These are phyloP conservation scores for Saccharomyces uvarum DNA, from an alignment of 1,139 yeast genomes.

Conservation along the genomic window DNA sequence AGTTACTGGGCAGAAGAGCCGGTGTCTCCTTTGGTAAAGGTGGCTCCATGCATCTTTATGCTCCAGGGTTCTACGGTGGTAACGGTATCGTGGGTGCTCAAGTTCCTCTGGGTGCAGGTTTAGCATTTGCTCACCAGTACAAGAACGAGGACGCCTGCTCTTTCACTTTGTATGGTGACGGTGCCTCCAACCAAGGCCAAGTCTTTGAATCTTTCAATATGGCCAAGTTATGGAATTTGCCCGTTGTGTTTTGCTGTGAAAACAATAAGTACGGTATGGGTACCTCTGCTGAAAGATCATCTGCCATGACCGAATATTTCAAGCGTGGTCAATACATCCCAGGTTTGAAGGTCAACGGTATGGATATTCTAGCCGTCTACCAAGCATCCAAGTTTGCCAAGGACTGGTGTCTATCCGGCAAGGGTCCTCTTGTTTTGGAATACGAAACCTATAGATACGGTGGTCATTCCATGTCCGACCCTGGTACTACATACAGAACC, in stretches of 20 bases:
- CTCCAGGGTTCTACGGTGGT: slow-evolving; percentile 94
- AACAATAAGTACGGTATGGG: slow-evolving; percentile 99
- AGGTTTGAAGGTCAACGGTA: slow-evolving; percentile 96
- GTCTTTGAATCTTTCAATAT: slow-evolving; percentile 94
- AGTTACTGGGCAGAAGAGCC: slow-evolving; percentile 90
- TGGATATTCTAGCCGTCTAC: slow-evolving; percentile 92
- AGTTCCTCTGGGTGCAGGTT: slow-evolving; percentile 95
- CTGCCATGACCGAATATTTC: slow-evolving; percentile 93
- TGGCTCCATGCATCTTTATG: slow-evolving; percentile 99
- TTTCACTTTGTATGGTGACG: slow-evolving; percentile 92
- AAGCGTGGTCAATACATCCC: slow-evolving; percentile 99
- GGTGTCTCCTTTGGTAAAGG: slow-evolving; percentile 98
- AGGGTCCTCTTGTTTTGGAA: slow-evolving; percentile 93
- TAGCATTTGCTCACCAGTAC: slow-evolving; percentile 95
- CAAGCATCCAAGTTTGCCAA: slow-evolving; percentile 95
- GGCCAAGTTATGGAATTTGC: slow-evolving; percentile 98
- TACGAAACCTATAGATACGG: slow-evolving; percentile 98
- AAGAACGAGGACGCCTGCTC: slow-evolving; percentile 72
- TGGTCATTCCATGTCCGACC: slow-evolving; percentile 99
- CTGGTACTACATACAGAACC: slow-evolving; percentile 99
- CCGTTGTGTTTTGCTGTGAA: slow-evolving; percentile 91
- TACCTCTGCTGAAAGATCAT: slow-evolving; percentile 92
- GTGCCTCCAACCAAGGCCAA: slow-evolving; percentile 99
- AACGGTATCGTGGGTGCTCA: slow-evolving; percentile 99
- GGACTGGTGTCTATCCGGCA: slow-evolving; percentile 89